phyloP scores from a whole-genome alignment of 768 basidiomycete genomes.

The Daedalea quercina region DNA sequence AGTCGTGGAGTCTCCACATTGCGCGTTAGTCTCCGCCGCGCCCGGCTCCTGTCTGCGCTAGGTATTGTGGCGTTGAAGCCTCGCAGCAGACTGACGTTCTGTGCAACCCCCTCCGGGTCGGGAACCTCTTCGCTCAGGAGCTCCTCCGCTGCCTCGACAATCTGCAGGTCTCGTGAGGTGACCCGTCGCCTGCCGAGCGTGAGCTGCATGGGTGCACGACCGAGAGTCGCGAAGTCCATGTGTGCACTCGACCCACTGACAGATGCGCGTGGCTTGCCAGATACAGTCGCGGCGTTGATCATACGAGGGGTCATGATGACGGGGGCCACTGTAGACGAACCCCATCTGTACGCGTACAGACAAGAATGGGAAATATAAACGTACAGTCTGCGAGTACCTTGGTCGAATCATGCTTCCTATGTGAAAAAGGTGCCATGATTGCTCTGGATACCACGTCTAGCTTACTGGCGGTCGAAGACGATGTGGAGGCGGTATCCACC shows the following conservation, averaged over 20 bases:
- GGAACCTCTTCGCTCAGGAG: constrained; percentile 67
- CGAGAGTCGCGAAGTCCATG: constrained; percentile 72
- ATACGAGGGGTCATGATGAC: constrained; percentile 87
- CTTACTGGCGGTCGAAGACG: constrained; percentile 26
- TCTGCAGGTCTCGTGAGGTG: constrained; percentile 79
- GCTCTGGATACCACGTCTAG: constrained; percentile 63
- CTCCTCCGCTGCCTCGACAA: constrained; percentile 77
- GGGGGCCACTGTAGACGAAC: constrained; percentile 58
- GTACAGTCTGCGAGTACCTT: constrained; percentile 71
- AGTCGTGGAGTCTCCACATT: constrained; percentile 70
- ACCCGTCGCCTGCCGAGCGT: constrained; percentile 58
- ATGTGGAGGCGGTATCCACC: constrained; percentile 20
- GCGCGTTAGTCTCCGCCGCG: constrained; percentile 71
- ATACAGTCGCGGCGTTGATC: constrained; percentile 64
- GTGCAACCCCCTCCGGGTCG: constrained; percentile 63
- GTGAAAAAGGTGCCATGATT: constrained; percentile 60
- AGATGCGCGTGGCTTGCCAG: constrained; percentile 37
- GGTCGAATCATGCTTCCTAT: constrained; percentile 60
- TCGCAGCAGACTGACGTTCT: constrained; percentile 72
- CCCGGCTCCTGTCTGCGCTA: constrained; percentile 72
- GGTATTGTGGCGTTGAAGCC: constrained; percentile 97
- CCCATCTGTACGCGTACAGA: background rate
- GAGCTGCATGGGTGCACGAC: constrained; percentile 69
- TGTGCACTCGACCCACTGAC: constrained; percentile 33
- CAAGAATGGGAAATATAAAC: constrained; percentile 19